These are phyloP conservation scores for Sonneratia caseolaris DNA, from an alignment of 345 rosid species.

Conservation along the genomic window DNA sequence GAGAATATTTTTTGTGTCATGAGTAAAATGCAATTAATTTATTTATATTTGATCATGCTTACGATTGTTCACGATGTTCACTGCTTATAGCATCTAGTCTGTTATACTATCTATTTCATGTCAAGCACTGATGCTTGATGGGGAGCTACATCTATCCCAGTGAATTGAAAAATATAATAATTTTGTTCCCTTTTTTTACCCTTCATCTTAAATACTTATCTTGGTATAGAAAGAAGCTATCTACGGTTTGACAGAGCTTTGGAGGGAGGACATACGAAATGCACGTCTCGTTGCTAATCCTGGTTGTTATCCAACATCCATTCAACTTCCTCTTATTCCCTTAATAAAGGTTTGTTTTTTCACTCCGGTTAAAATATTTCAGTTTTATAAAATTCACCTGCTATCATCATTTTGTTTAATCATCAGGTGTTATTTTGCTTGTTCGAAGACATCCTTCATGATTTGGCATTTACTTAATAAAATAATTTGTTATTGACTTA, in stretches of 20 bases:
- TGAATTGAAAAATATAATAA: not conserved
- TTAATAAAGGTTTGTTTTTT: constrained; percentile 48
- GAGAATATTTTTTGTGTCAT: not conserved
- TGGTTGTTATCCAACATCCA: constrained; percentile 94
- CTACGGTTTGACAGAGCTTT: constrained; percentile 89
- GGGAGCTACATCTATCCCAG: not conserved
- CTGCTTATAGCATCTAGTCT: not conserved
- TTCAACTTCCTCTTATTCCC: constrained; percentile 95
- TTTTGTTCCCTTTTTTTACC: not conserved
- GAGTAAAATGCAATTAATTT: not conserved
- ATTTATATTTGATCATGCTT: not conserved
- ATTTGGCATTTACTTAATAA: not conserved
- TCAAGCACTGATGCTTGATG: not conserved
- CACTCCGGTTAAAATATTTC: constrained; percentile 8
- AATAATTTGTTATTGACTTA: not conserved
- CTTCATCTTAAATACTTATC: constrained; percentile 1
- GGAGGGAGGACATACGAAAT: constrained; percentile 48
- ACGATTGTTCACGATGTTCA: not conserved
- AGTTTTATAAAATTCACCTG: not conserved
- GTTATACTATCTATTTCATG: not conserved
- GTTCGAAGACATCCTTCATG: not conserved
- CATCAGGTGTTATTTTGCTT: too few species aligned
- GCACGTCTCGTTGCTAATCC: constrained; percentile 93
- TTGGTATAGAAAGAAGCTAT: constrained; percentile 70
- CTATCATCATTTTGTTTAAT: too few species aligned